Evolutionary conservation across 2,329 filamentous ascomycete species (phyloP).

Genomic region (Fusarium paranaense): DNA sequence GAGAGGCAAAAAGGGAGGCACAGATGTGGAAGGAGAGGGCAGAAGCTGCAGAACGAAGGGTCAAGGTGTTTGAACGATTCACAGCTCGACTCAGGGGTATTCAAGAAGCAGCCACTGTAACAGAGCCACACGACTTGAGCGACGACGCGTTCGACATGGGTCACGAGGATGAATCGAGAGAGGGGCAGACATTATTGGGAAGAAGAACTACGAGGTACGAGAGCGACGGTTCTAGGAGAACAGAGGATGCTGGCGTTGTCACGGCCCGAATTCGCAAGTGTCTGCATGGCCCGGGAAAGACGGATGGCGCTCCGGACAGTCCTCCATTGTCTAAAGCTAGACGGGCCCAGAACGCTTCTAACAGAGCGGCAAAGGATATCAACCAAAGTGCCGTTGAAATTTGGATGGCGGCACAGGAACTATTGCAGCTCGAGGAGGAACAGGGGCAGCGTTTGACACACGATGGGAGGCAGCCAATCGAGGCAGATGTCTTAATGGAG

Average conservation of each 20-base stretch:
- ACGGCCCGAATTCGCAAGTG: constrained; percentile 44
- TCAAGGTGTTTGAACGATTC: constrained; percentile 61
- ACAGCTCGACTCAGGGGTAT: constrained; percentile 50
- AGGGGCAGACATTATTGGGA: not conserved
- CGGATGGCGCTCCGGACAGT: constrained; percentile 23
- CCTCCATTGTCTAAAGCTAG: not conserved
- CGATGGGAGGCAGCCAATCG: not conserved
- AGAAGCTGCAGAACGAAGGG: constrained; percentile 64
- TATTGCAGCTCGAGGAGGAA: constrained; percentile 43
- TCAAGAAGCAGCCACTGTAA: constrained; percentile 32
- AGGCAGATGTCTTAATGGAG: not conserved
- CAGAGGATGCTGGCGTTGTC: constrained; percentile 43
- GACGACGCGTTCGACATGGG: not conserved
- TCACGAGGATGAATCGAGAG: not conserved
- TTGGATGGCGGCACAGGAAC: constrained; percentile 48
- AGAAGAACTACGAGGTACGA: not conserved
- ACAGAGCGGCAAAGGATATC: constrained; percentile 18
- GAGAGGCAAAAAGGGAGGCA: constrained; percentile 49
- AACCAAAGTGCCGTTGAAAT: constrained; percentile 42
- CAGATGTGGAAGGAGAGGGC: constrained; percentile 66
- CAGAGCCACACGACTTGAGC: not conserved
- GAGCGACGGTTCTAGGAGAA: constrained; percentile 38
- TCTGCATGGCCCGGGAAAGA: constrained; percentile 29
- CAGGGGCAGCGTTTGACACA: constrained; percentile 1
- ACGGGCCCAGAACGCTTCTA: not conserved